These are phyloP conservation scores for Phytophthora podocarpi DNA, from an alignment of 352 stramenopile species.

Conservation along the genomic window DNA sequence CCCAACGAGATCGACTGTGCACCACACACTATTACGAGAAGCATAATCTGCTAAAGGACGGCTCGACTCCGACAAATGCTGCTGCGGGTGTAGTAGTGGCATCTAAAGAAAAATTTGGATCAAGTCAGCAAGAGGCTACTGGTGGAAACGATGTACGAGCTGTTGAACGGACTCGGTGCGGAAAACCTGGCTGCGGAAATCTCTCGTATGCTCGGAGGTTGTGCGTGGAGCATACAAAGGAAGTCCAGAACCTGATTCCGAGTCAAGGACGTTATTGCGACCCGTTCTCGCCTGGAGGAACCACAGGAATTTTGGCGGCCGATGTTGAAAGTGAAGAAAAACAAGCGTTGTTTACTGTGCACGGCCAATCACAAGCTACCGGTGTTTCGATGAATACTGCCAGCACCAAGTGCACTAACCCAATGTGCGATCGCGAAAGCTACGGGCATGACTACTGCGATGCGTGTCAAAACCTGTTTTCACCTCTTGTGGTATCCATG, in stretches of 20 bases:
- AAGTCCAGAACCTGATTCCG: constrained; percentile 23
- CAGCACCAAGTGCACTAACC: constrained; percentile 52
- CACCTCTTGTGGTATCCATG: constrained; percentile 53
- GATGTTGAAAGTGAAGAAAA: constrained; percentile 38
- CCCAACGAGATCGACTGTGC: constrained; percentile 82
- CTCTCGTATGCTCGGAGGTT: constrained; percentile 52
- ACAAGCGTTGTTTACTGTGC: constrained; percentile 26
- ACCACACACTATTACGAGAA: constrained; percentile 86
- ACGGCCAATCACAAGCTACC: constrained; percentile 24
- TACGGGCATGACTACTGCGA: constrained; percentile 68
- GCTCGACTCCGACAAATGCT: not conserved
- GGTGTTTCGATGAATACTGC: constrained; percentile 3
- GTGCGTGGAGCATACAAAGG: constrained; percentile 57
- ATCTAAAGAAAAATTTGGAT: constrained; percentile 10
- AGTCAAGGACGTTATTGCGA: constrained; percentile 20
- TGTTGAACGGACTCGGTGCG: constrained; percentile 38
- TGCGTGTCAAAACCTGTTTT: constrained; percentile 63
- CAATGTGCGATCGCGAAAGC: constrained; percentile 58
- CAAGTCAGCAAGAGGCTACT: not conserved
- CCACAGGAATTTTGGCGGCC: constrained; percentile 2
- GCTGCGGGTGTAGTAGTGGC: not conserved
- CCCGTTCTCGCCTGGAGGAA: constrained; percentile 9
- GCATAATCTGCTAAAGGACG: constrained; percentile 49
- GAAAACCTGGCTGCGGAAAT: constrained; percentile 44
- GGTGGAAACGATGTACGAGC: constrained; percentile 31